Evolutionary conservation across 1,284 basidiomycete genomes (phyloP).

Genomic region (Phylloboletellus chloephorus): DNA sequence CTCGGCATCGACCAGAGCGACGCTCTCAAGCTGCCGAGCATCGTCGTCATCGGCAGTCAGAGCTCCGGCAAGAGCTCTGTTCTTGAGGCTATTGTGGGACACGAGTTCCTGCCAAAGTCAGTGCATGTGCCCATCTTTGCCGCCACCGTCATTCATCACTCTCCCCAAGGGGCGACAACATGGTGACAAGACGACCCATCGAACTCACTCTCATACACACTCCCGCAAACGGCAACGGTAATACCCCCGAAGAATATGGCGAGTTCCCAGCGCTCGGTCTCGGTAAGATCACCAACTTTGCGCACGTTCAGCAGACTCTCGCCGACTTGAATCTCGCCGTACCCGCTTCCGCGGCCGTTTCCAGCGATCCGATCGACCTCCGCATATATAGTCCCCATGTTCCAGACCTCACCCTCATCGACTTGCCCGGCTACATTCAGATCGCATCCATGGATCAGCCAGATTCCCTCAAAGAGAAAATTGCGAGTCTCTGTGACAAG

Average conservation of each 20-base stretch:
- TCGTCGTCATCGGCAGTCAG: conserved; percentile 97
- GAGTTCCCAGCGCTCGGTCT: conserved; percentile 90
- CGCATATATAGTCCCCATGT: conserved; percentile 95
- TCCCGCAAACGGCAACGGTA: conserved; percentile 47
- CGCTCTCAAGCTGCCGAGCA: conserved; percentile 88
- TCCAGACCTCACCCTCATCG: conserved; percentile 95
- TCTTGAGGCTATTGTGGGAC: conserved; percentile 94
- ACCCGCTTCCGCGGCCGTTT: conserved; percentile 83
- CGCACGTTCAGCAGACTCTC: conserved; percentile 85
- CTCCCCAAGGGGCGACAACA: conserved; percentile 83
- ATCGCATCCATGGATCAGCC: conserved; percentile 95
- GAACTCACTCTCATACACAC: conserved; percentile 96
- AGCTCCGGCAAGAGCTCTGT: conserved; percentile 98
- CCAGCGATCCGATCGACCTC: conserved; percentile 93
- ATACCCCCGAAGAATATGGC: conserved; percentile 78
- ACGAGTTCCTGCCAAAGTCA: conserved; percentile 97
- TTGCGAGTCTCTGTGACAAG: conserved; percentile 84
- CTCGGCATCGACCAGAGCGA: conserved; percentile 95
- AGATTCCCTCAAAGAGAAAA: conserved; percentile 91
- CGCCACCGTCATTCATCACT: conserved; percentile 12
- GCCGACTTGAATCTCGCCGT: conserved; percentile 96
- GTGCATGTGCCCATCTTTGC: conserved; percentile 25
- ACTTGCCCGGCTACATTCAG: conserved; percentile 97
- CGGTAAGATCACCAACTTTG: conserved; percentile 86
- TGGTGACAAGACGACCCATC: conserved; percentile 98